These are phyloP conservation scores for Panicum virgatum DNA, from an alignment of 202 grass and related monocot genomes.

Conservation along the genomic window DNA sequence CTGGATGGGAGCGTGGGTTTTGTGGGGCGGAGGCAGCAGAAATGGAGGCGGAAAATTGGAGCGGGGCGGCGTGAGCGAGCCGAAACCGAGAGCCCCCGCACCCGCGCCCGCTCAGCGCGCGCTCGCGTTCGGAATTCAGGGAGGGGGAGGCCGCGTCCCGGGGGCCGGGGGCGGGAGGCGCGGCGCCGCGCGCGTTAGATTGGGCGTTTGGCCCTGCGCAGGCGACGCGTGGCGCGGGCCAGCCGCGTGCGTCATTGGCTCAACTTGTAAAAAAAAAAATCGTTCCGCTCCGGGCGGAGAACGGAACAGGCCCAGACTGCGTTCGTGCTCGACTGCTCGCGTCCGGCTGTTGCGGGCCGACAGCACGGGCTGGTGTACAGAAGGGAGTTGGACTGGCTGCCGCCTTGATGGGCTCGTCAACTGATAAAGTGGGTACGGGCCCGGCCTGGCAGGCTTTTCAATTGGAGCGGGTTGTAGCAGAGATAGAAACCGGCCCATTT, in stretches of 20 bases:
- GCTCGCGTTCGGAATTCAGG: slow-evolving; percentile 48
- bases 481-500: too few species aligned
- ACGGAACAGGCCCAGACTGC: too few species aligned
- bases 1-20: not conserved
- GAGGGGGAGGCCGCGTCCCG: not conserved
- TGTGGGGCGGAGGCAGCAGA: slow-evolving; percentile 37
- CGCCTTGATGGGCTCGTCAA: not conserved
- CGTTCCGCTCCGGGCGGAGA: too few species aligned
- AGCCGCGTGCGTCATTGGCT: too few species aligned
- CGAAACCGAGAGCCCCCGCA: not conserved
- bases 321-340: too few species aligned
- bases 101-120: too few species aligned
- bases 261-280: too few species aligned
- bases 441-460: not conserved
- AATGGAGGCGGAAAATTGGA: slow-evolving; percentile 17
- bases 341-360: too few species aligned
- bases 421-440: not conserved
- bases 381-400: too few species aligned
- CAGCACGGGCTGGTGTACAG: too few species aligned
- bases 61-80: not conserved
- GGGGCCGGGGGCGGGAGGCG: not conserved
- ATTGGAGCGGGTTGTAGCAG: too few species aligned
- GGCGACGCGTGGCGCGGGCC: not conserved
- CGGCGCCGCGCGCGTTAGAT: not conserved
- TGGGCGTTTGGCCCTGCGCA: not conserved